Evolutionary conservation across 257 asterid species (phyloP).

Genomic region (Solanum paucissectum): DNA sequence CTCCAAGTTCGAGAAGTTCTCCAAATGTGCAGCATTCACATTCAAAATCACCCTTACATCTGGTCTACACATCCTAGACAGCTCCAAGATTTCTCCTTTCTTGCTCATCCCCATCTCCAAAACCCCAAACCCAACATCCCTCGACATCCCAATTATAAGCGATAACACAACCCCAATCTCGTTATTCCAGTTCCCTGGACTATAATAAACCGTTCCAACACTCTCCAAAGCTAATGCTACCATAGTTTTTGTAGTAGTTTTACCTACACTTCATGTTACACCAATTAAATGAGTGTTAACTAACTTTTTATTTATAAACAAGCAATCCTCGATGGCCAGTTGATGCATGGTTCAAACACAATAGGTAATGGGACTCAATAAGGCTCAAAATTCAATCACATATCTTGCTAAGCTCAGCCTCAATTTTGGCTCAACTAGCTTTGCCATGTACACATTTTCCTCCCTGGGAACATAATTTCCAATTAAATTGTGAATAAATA

Average conservation of each 20-base stretch:
- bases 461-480: not conserved
- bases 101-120: constrained; percentile 23
- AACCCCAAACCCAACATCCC: constrained; percentile 16
- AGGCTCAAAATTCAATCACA: too few species aligned
- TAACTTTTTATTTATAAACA: too few species aligned
- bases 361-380: too few species aligned
- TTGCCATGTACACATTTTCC: too few species aligned
- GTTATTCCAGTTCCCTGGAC: constrained; percentile 20
- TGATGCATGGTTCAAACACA: too few species aligned
- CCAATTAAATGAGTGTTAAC: constrained; percentile 2
- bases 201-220: constrained; percentile 7
- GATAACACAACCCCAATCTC: constrained; percentile 15
- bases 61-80: constrained; percentile 16
- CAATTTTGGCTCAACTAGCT: too few species aligned
- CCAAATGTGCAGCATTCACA: constrained; percentile 25
- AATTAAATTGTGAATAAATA: not conserved
- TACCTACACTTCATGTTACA: constrained; percentile 26
- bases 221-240: constrained; percentile 11
- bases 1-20: constrained; percentile 13
- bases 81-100: constrained; percentile 23
- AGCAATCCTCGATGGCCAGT: too few species aligned
- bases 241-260: constrained; percentile 20
- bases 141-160: constrained; percentile 9
- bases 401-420: too few species aligned
- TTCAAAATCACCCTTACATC: constrained; percentile 19